Base-by-base conservation (phyloP, 148 eudicot genomes). In the Gaultheria prostrata region DNA sequence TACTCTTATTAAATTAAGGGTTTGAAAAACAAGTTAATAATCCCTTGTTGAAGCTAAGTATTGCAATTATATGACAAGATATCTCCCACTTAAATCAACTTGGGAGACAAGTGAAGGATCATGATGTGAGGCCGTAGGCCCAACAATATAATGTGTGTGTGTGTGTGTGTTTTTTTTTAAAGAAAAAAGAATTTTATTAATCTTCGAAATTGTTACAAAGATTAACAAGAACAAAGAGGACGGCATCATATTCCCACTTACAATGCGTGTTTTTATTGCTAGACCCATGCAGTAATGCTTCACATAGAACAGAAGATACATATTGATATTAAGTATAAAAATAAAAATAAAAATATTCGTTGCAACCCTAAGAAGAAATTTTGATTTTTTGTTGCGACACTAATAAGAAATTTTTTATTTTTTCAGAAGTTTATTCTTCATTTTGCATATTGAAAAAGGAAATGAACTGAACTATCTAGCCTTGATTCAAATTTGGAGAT, bases 51-150 rank as follows among this genome's bases (percentile, higher is more conserved):
- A 85, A 69, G 87, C 56, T 78, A 85, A 82, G 82, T 78, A 28
- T 6, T 32, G 46, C 82, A 82, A 85, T 85, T 77, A 78, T 82
- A 54, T 71, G 87, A 78, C 61, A 78, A 85, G 87, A 82, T 82
- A 39, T 82, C 39, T 82, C 61, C 78, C 87, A 82, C 85, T 72
- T 50, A 82, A 78, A 67, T 71, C 85, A 77, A 71, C 82, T 79
- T 57, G 18, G 26, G 77, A 26, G 8, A 8, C 45, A 49, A 74
- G 77, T 4, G 77, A 46, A 46, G 49, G 54, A 75, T 75, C 78
- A 46, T 75, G 28, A n/a, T n/a, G 14, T 21, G 30, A 43, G 30
- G 21, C 48, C 51, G 18, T 43, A 50, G 43, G 43, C 43, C 43
- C 43, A 39, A 39, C 6, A 39, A 39, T 39, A 39, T 39, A n/a